phyloP scores from a whole-genome alignment of 2,329 filamentous ascomycete genomes.

The Fusarium xylarioides region DNA sequence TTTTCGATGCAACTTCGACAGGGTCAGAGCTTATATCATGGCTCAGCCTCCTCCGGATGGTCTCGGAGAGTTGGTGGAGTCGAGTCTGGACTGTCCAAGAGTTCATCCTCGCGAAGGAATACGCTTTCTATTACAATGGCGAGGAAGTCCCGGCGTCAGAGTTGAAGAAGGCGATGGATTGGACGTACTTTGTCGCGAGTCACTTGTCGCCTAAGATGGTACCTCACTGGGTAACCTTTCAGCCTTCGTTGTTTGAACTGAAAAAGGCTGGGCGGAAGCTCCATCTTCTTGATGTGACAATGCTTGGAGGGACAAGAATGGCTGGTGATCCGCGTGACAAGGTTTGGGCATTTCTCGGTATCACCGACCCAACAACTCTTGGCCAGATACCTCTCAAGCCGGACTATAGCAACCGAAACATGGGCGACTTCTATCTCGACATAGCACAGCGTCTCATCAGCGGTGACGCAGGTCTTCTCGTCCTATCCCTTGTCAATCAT shows the following conservation, averaged over 20 bases:
- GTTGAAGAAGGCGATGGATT: constrained; percentile 14
- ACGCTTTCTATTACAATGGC: constrained; percentile 8
- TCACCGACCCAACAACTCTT: background rate
- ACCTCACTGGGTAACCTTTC: background rate
- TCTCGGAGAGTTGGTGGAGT: constrained; percentile 26
- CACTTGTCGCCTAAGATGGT: constrained; percentile 1
- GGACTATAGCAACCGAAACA: constrained; percentile 1
- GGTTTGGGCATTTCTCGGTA: constrained; percentile 18
- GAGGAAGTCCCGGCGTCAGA: background rate
- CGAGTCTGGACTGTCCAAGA: constrained; percentile 22
- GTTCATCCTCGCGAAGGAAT: constrained; percentile 13
- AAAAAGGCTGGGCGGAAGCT: background rate
- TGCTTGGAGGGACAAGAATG: constrained; percentile 16
- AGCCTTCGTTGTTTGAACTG: constrained; percentile 16
- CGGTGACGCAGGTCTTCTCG: background rate
- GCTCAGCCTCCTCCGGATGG: background rate
- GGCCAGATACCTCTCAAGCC: background rate
- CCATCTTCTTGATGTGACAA: background rate
- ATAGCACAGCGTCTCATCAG: constrained; percentile 2
- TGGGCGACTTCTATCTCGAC: constrained; percentile 17
- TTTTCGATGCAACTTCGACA: constrained; percentile 11
- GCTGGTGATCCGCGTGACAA: constrained; percentile 12
- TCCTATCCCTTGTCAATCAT: constrained; percentile 3
- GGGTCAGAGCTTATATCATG: constrained; percentile 6
- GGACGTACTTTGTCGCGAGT: constrained; percentile 13